phyloP scores from a whole-genome alignment of 2,329 filamentous ascomycete genomes.

The Botrytis fabae region DNA sequence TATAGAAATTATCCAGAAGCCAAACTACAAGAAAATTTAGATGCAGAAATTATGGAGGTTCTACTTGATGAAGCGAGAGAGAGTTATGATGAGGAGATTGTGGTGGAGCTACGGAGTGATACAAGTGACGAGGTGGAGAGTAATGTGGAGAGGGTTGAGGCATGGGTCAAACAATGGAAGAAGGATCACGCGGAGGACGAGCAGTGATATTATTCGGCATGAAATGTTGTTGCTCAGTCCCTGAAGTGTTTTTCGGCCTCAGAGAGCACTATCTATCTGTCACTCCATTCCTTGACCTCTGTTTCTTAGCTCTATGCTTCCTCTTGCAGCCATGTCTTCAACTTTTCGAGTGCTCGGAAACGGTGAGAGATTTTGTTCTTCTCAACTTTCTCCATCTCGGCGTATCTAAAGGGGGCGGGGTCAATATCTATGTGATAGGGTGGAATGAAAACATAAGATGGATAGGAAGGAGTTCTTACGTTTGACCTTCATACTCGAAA shows the following conservation, averaged over 20 bases:
- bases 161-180: constrained; percentile 84
- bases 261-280: background rate
- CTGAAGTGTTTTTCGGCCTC: background rate
- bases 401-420: constrained; percentile 58
- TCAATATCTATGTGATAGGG: background rate
- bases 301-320: constrained; percentile 29
- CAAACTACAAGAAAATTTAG: constrained; percentile 94
- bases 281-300: constrained; percentile 17
- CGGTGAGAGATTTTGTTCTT: constrained; percentile 96
- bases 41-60: constrained; percentile 97
- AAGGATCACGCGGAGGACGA: constrained; percentile 52
- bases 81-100: constrained; percentile 80
- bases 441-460: constrained; percentile 5
- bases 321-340: constrained; percentile 71
- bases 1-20: constrained; percentile 74
- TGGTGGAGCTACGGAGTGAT: constrained; percentile 86
- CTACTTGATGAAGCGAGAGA: constrained; percentile 87
- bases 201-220: constrained; percentile 22
- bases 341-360: constrained; percentile 79
- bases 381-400: constrained; percentile 85
- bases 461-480: constrained; percentile 44
- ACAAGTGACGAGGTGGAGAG: constrained; percentile 79
- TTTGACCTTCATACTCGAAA: constrained; percentile 90
- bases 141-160: constrained; percentile 81
- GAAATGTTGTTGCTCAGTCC: background rate